Evolutionary conservation across 768 basidiomycete species (phyloP), one percentile per base, ranked within the genome.

Genomic region (Terana coerulea): DNA sequence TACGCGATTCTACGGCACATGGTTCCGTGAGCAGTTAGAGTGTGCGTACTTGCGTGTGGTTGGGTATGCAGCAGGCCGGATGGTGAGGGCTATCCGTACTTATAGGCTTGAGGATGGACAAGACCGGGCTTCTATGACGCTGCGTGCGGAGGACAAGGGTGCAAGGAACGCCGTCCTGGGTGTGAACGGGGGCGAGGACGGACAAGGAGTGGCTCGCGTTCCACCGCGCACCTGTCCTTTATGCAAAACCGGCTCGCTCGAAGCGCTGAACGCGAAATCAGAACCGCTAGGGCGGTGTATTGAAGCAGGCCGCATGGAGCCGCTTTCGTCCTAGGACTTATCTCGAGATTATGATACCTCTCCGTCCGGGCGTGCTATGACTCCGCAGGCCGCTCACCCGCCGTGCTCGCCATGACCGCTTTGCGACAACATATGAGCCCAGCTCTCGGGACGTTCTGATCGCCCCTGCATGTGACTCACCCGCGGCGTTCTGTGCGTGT

Each of bases 1-100:
- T 71, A 89, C 88, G 88, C 84, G 67, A 88, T 74, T 68, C 80
- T 81, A 73, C 73, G 80, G 66, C 88, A 90, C 88, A 90, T 90
- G 26, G 22, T 55, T 36, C 39, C n/a, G n/a, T n/a, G n/a, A n/a
- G n/a, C n/a, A n/a, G n/a, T n/a, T n/a, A n/a, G n/a, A n/a, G n/a
- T n/a, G n/a, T n/a, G n/a, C n/a, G n/a, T 25, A 14, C 28, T 53
- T 33, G 43, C 35, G 31, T 22, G 15, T 25, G 19, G 31, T 19
- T 4, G 26, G 28, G 17, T 47, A 26, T 8, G 3, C 15, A 29
- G 40, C 14, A 14, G 43, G 22, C 19, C 11, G 25, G 33, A 47
- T 7, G 25, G 6, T 9, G 28, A 24, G 19, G n/a, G n/a, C n/a
- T n/a, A n/a, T n/a, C n/a, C n/a, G n/a, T n/a, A n/a, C n/a, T n/a